These are phyloP conservation scores for Teunomyces lycoperdinae DNA, from an alignment of 805 yeast species.

Conservation along the genomic window DNA sequence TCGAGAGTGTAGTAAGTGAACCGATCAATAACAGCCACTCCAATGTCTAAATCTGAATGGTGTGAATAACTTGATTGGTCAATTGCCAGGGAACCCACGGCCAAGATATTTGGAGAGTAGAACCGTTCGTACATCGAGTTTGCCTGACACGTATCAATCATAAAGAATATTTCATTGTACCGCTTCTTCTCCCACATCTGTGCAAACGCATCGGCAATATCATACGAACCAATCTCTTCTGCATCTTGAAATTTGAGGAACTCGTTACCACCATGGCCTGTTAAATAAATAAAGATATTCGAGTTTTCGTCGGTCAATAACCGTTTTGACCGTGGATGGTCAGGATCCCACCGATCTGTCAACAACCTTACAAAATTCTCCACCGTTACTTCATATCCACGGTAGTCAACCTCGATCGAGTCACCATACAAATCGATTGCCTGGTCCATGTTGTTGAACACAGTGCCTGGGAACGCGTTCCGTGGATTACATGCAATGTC, in stretches of 20 bases:
- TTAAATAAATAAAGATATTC: constrained; percentile 89
- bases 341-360: constrained; percentile 94
- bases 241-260: constrained; percentile 97
- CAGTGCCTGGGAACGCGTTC: constrained; percentile 93
- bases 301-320: constrained; percentile 90
- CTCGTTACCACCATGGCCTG: constrained; percentile 99
- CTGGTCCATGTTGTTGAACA: constrained; percentile 89
- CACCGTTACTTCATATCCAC: constrained; percentile 98
- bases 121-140: constrained; percentile 94
- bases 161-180: constrained; percentile 91
- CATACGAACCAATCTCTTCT: constrained; percentile 93
- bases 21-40: constrained; percentile 96
- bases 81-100: constrained; percentile 86
- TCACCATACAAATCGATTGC: constrained; percentile 93
- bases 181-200: constrained; percentile 96
- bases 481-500: constrained; percentile 97
- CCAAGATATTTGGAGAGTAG: constrained; percentile 86
- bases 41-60: constrained; percentile 91
- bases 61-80: constrained; percentile 94
- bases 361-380: constrained; percentile 90
- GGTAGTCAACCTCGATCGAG: constrained; percentile 89
- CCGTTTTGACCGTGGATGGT: constrained; percentile 90
- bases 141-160: constrained; percentile 99
- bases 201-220: constrained; percentile 93
- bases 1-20: constrained; percentile 91